Conservation (phyloP, 768 basidiomycete genomes). For the Atractiella rhizophila region DNA sequence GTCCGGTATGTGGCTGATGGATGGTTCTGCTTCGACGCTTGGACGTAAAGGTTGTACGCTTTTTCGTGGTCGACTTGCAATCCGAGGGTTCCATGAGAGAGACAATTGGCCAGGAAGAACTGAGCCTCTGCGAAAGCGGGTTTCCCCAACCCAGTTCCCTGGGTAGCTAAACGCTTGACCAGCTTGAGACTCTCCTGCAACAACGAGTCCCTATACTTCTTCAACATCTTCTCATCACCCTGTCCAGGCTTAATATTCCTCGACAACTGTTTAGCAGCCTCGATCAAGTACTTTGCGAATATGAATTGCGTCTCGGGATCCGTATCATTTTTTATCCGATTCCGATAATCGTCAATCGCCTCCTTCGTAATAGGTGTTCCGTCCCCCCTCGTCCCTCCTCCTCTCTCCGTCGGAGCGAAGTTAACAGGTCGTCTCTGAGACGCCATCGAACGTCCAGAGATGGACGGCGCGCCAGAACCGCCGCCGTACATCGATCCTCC, state of each 20-base stretch:
- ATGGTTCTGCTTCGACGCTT: conserved; percentile 93
- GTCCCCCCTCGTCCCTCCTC: no score
- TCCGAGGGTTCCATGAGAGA: conserved; percentile 86
- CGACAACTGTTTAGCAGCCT: conserved; percentile 86
- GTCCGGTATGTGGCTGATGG: conserved; percentile 84
- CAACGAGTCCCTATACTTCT: conserved; percentile 71
- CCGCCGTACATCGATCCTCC: no score
- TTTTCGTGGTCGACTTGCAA: conserved; percentile 90
- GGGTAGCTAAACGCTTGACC: conserved; percentile 71
- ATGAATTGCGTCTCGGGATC: conserved; percentile 94
- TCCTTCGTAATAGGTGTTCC: conserved; percentile 28
- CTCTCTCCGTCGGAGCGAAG: no score
- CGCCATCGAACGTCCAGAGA: no score
- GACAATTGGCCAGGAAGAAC: conserved; percentile 92
- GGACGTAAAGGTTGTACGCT: conserved; percentile 86
- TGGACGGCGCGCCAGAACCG: no score
- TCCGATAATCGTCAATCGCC: conserved; percentile 91
- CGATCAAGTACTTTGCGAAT: conserved; percentile 96
- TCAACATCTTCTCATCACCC: conserved; percentile 39
- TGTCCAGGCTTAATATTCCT: conserved; percentile 35
- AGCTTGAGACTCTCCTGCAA: conserved; percentile 75
- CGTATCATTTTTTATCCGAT: conserved; percentile 86
- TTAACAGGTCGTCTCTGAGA: no score
- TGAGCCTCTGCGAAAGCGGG: conserved; percentile 87
- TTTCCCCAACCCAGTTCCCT: conserved; percentile 28